Evolutionary conservation across 345 rosid species (phyloP).

Genomic region (Linum lewisii): DNA sequence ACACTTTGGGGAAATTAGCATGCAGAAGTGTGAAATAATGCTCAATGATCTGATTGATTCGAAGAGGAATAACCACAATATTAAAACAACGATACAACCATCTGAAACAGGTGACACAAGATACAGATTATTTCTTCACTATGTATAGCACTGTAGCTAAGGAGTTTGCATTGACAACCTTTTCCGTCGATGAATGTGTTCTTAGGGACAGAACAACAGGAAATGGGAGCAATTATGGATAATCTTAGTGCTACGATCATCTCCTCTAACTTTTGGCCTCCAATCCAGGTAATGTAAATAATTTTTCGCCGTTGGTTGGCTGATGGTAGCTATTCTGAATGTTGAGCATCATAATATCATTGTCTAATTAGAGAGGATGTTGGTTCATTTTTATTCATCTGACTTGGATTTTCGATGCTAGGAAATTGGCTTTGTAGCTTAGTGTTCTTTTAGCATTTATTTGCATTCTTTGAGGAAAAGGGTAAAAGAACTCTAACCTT

Average conservation of each 20-base stretch:
- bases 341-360: too few species aligned
- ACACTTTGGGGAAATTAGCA: conserved; percentile 94
- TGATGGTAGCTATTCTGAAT: too few species aligned
- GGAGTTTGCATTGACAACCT: conserved; percentile 6
- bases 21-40: conserved; percentile 99
- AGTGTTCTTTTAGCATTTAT: too few species aligned
- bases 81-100: conserved; percentile 52
- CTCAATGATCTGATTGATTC: conserved; percentile 93
- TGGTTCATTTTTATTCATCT: too few species aligned
- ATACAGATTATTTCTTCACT: neutral
- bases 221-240: conserved; percentile 44
- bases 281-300: conserved; percentile 56
- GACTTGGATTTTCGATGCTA: neutral
- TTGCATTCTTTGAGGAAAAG: too few species aligned
- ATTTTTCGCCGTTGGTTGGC: neutral
- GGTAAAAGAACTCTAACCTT: too few species aligned
- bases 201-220: conserved; percentile 36
- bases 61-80: conserved; percentile 80
- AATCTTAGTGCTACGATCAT: conserved; percentile 68
- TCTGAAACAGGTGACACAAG: conserved; percentile 40
- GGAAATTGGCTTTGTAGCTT: neutral
- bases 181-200: conserved; percentile 5
- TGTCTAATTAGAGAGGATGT: too few species aligned
- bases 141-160: neutral
- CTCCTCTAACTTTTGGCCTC: conserved; percentile 97